phyloP scores from a whole-genome alignment of 1,284 basidiomycete species.

The Cutaneotrichosporon sp. region DNA sequence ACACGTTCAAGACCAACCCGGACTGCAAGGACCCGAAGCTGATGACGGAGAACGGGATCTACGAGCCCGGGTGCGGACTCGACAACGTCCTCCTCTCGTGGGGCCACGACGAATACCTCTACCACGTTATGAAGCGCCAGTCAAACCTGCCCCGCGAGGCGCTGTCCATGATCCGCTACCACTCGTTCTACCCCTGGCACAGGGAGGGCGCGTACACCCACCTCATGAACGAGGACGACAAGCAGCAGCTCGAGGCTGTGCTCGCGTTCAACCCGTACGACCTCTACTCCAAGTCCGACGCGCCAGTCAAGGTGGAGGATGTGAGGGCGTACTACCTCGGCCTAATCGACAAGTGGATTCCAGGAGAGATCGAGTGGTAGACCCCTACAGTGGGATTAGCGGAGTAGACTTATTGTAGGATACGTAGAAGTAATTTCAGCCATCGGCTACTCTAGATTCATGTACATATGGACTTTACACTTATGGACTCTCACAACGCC shows the following conservation, averaged over 20 bases:
- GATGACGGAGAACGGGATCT: slow-evolving; percentile 71
- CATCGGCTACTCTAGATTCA: not conserved
- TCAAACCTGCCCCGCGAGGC: slow-evolving; percentile 66
- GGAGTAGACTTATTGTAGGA: no score
- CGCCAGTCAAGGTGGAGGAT: slow-evolving; percentile 57
- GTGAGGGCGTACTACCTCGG: slow-evolving; percentile 70
- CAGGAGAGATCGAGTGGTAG: slow-evolving; percentile 68
- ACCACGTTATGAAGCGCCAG: slow-evolving; percentile 26
- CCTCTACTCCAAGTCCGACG: slow-evolving; percentile 77
- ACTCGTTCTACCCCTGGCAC: slow-evolving; percentile 93
- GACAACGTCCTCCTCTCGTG: slow-evolving; percentile 84
- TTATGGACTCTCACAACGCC: no score
- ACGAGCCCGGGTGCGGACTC: slow-evolving; percentile 73
- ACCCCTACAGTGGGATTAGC: not conserved
- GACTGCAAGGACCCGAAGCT: slow-evolving; percentile 65
- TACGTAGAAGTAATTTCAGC: not conserved
- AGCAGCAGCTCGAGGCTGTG: slow-evolving; percentile 37
- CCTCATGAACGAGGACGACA: slow-evolving; percentile 60
- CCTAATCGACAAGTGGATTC: slow-evolving; percentile 66
- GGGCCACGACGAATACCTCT: slow-evolving; percentile 68
- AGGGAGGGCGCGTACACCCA: slow-evolving; percentile 74
- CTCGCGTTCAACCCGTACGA: slow-evolving; percentile 58
- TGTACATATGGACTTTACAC: not conserved
- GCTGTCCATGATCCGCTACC: slow-evolving; percentile 86
- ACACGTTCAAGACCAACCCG: slow-evolving; percentile 70